Conservation (phyloP, 2,329 filamentous ascomycete genomes). For the Cladosporium sphaerospermum region DNA sequence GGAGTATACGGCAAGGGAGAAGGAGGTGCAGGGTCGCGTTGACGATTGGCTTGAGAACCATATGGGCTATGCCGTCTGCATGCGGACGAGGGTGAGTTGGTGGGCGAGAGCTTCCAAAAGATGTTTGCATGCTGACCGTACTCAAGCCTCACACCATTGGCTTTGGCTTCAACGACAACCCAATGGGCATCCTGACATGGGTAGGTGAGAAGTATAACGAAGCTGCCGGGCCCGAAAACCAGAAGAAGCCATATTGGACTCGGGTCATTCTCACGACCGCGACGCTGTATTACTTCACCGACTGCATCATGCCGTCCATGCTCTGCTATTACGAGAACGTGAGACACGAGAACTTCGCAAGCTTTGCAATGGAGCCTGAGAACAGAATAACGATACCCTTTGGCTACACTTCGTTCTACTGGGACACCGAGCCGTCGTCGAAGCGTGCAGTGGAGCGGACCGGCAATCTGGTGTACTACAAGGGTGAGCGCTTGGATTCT, state of each 20-base stretch:
- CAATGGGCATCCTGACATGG: constrained; percentile 39
- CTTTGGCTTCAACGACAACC: constrained; percentile 38
- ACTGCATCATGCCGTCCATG: constrained; percentile 33
- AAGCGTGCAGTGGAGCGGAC: constrained; percentile 31
- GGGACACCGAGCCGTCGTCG: constrained; percentile 32
- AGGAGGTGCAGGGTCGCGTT: constrained; percentile 26
- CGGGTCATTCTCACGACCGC: constrained; percentile 28
- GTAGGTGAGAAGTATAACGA: constrained; percentile 41
- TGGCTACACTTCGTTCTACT: constrained; percentile 34
- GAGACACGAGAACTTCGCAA: constrained; percentile 33
- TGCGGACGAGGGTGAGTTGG: constrained; percentile 31
- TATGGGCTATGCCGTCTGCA: constrained; percentile 38
- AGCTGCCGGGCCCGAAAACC: constrained; percentile 31
- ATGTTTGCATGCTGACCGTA: not conserved
- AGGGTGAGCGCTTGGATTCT: constrained; percentile 13
- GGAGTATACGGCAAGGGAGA: constrained; percentile 31
- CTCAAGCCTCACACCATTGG: constrained; percentile 37
- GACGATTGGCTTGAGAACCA: constrained; percentile 35
- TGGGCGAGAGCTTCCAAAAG: not conserved
- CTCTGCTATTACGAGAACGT: constrained; percentile 37
- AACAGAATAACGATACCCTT: constrained; percentile 34
- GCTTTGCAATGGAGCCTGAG: constrained; percentile 30
- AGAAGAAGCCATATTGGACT: constrained; percentile 28
- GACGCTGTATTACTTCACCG: constrained; percentile 35
- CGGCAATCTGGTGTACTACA: constrained; percentile 35